Conservation (phyloP, 2,329 filamentous ascomycete genomes). For the Canariomyces notabilis region DNA sequence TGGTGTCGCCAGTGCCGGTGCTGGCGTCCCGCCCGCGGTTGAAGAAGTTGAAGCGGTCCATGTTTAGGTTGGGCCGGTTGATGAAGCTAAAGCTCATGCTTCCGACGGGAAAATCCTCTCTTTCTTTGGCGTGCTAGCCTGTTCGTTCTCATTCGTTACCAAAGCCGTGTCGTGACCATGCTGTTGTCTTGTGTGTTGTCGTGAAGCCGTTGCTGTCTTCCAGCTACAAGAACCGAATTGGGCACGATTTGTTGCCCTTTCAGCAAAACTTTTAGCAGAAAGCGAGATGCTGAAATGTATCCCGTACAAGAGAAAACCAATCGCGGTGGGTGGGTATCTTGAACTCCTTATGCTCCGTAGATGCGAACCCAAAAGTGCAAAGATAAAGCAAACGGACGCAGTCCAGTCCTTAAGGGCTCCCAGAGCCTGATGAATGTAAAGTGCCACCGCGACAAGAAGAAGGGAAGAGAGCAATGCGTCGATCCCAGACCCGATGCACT, state of each 20-base stretch:
- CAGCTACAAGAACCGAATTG: too few relatives aligned
- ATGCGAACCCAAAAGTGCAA: neutral
- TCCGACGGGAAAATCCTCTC: too few relatives aligned
- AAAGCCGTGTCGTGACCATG: neutral
- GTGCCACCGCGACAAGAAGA: neutral
- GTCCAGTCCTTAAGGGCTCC: constrained; percentile 17
- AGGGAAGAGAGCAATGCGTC: neutral
- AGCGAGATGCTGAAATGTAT: neutral
- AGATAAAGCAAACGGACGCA: constrained; percentile 1
- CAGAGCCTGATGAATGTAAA: constrained; percentile 11
- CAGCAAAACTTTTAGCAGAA: neutral
- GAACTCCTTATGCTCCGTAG: constrained; percentile 8
- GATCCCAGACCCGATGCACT: neutral
- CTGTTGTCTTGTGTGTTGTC: too few relatives aligned
- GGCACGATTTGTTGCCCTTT: too few relatives aligned
- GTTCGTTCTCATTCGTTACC: neutral
- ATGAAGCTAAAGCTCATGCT: constrained; percentile 17
- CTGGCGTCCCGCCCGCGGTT: constrained; percentile 7
- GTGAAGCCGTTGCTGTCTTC: too few relatives aligned
- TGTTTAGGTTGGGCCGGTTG: constrained; percentile 11
- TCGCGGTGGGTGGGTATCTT: constrained; percentile 13
- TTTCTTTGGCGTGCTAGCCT: constrained; percentile 3
- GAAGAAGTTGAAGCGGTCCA: constrained; percentile 26
- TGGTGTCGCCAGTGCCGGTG: constrained; percentile 3
- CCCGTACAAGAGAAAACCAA: neutral